Conservation (phyloP, 148 eudicot species). For the Nepenthes mirabilis region DNA sequence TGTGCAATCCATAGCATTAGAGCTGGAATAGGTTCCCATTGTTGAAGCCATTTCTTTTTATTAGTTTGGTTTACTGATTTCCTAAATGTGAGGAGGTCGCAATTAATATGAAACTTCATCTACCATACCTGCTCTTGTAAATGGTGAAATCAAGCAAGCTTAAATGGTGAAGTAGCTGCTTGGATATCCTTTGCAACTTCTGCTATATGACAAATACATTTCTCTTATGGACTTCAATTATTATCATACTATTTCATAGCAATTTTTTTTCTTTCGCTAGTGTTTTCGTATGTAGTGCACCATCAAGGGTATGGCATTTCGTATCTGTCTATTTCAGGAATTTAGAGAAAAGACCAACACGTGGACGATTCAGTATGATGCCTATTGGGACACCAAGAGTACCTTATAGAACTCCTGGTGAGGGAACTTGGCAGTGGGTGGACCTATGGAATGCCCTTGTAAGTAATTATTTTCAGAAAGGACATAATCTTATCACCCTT, state of each 20-base stretch:
- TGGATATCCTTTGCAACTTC: too few species aligned
- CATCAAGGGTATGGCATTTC: slow-evolving; percentile 1
- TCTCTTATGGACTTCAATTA: too few species aligned
- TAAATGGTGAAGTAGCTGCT: not conserved
- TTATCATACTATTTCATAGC: too few species aligned
- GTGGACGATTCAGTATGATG: slow-evolving; percentile 65
- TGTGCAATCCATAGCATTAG: too few species aligned
- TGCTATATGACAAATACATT: too few species aligned
- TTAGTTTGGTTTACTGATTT: too few species aligned
- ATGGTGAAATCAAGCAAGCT: not conserved
- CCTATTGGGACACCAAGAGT: slow-evolving; percentile 76
- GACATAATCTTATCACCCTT: not conserved
- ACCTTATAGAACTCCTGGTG: slow-evolving; percentile 52
- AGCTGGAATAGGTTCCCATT: too few species aligned
- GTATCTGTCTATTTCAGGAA: slow-evolving; percentile 27
- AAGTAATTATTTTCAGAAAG: slow-evolving; percentile 16
- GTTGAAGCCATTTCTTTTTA: too few species aligned
- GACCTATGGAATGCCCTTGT: slow-evolving; percentile 87
- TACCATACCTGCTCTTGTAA: too few species aligned
- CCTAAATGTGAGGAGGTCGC: too few species aligned
- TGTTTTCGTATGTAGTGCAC: not conserved
- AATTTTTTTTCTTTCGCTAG: too few species aligned
- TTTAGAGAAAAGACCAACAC: slow-evolving; percentile 33
- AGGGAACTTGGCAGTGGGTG: slow-evolving; percentile 76
- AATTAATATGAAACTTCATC: too few species aligned